Evolutionary conservation across 768 basidiomycete genomes (phyloP), one percentile per base, ranked within the genome.

Genomic region (Daedaleopsis nitida): DNA sequence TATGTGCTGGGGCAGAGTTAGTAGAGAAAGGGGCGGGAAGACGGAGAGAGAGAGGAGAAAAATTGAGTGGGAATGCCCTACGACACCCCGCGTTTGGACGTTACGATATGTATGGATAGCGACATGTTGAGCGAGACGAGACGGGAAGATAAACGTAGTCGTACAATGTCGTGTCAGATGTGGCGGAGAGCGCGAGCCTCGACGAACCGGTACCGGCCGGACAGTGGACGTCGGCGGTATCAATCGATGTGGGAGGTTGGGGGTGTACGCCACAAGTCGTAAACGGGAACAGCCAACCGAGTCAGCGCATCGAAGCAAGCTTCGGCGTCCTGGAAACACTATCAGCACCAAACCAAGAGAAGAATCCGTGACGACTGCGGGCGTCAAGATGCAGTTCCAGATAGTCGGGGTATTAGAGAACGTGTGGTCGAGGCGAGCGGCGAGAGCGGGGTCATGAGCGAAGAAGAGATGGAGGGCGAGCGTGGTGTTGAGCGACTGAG

Each of bases 41-140:
- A 32, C 19, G 34, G 43, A 42, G 21, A 52, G 9, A 43, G 45
- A 19, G 17, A 23, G 4, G 45, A 11, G 45, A 47, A 10, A 32
- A 7, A 34, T 42, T 43, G 42, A 55, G 32, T 19, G 58, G 56
- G 60, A 34, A 52, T 65, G 66, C 66, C 66, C 66, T 67, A 55
- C 62, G 66, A 67, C 66, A 65, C 49, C 64, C 66, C 57, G 42
- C 56, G 21, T 44, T 39, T 52, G 54, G 48, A 32, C 11, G 19
- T 43, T 42, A 23, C 32, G 49, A 37, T 32, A 45, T 13, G 27
- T 32, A 45, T 13, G 27, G 44, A 60, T 51, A 32, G 27, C 27
- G 7, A 32, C 27, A 32, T 55, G 24, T 42, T 45, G 39, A 42
- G 39, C 4, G 39, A 10, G 17, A 17, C 11, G 39, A 56, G 27